These are phyloP conservation scores for Venturia asperata DNA, from an alignment of 2,329 filamentous ascomycete genomes.

Conservation along the genomic window DNA sequence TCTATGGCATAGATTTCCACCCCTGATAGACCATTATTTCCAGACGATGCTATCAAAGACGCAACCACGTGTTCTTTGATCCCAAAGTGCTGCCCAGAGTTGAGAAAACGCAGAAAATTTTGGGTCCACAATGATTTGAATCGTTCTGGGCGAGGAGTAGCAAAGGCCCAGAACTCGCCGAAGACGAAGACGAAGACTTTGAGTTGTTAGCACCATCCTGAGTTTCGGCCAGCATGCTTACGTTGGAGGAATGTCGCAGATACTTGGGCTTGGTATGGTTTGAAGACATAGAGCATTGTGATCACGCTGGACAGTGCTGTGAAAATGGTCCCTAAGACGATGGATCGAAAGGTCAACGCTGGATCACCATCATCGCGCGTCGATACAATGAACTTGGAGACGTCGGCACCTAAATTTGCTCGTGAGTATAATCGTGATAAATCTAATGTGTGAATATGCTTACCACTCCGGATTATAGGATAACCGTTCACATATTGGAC, in stretches of 20 bases:
- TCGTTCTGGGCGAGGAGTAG: slow-evolving; percentile 10
- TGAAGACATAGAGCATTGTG: slow-evolving; percentile 15
- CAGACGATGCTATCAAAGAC: slow-evolving; percentile 14
- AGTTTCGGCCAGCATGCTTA: background rate
- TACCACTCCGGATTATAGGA: slow-evolving; percentile 11
- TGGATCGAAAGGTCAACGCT: slow-evolving; percentile 13
- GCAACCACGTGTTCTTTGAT: slow-evolving; percentile 15
- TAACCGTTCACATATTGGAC: slow-evolving; percentile 7
- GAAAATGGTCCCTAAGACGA: slow-evolving; percentile 6
- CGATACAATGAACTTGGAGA: slow-evolving; percentile 13
- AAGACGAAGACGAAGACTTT: slow-evolving; percentile 14
- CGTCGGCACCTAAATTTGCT: slow-evolving; percentile 8
- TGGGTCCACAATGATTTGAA: slow-evolving; percentile 11
- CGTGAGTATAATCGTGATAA: background rate
- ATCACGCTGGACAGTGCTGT: slow-evolving; percentile 11
- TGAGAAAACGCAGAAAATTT: slow-evolving; percentile 7
- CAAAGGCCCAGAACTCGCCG: slow-evolving; percentile 11
- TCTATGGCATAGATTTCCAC: slow-evolving; percentile 11
- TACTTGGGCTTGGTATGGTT: background rate
- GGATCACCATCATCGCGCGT: slow-evolving; percentile 10
- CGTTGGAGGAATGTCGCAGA: slow-evolving; percentile 11
- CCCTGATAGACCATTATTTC: slow-evolving; percentile 12
- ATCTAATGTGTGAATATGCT: background rate
- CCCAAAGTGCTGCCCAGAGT: slow-evolving; percentile 14
- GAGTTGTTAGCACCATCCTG: background rate